Evolutionary conservation across 2,329 filamentous ascomycete species (phyloP), one percentile per base, ranked within the genome.

Genomic region (Botryosphaeria agaves): DNA sequence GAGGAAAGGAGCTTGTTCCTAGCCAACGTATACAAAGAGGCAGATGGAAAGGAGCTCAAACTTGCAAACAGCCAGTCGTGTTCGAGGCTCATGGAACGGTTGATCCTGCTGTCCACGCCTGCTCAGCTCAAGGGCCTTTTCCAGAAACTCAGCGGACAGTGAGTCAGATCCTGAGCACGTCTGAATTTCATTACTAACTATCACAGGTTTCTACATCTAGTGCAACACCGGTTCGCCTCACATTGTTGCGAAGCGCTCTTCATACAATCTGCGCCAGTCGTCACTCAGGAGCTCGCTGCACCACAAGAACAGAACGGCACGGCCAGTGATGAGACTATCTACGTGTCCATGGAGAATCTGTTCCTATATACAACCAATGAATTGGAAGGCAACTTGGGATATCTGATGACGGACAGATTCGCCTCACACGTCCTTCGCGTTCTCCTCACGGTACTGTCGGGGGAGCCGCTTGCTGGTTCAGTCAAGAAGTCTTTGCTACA

Each of bases 211-310:
- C 61, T 87, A 34, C 77, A 85, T 43, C 68, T 98, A 17, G 75
- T 94, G 30, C 85, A 91, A 50, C 89, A 98, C 56, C 78, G 89
- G 12, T 98, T 98, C 46, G 89, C 89, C 4, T 92, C 85, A 36
- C 89, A 98, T 59, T 95, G 87, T 56, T 94, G 85, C 51, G 89
- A 98, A 57, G 82, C 82, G 16, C 66, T 98, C 18, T 95, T 98
- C 52, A 62, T 85, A 29, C 72, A 80, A 39, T 78, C 81, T 2
- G 85, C 85, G 0, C 76, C 80, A 1, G 58, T 78, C 7, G 79
- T 93, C 21, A 78, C 77, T 9, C 62, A 76, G 36, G 85, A 93
- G 53, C 55, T 81, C 11, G 53, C 57, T 5, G 51, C 64, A 49
- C 39, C 67, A 48, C 26, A 59, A 47, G 41, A 51, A 50, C n/a